Percentiles rank a stretch among this genome's conserved stretches.
These are phyloP conservation scores for Ophiocordyceps unilateralis DNA, from an alignment of 2,329 filamentous ascomycete species.

Conservation along the genomic window DNA sequence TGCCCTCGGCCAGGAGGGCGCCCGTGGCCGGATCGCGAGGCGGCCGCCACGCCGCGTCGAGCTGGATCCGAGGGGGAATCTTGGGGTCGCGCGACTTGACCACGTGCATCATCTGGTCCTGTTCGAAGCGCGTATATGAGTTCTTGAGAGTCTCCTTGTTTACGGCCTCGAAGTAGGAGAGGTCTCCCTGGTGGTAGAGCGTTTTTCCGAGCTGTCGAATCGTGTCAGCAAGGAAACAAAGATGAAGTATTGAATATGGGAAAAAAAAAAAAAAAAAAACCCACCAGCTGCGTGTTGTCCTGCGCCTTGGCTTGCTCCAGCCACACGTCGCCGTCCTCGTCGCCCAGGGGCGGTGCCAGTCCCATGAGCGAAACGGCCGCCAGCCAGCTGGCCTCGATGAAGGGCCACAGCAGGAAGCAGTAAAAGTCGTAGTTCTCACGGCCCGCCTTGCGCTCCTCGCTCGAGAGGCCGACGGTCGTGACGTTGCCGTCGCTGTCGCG, in stretches of 20 bases:
- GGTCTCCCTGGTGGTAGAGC: slow-evolving; percentile 89
- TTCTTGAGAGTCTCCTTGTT: slow-evolving; percentile 98
- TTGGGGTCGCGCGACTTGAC: slow-evolving; percentile 51
- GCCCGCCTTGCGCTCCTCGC: slow-evolving; percentile 58
- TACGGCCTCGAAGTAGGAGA: slow-evolving; percentile 94
- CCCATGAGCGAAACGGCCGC: slow-evolving; percentile 79
- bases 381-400: slow-evolving; percentile 88
- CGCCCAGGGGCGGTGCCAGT: slow-evolving; percentile 50
- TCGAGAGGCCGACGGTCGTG: slow-evolving; percentile 55
- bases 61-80: slow-evolving; percentile 41
- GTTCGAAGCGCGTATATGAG: slow-evolving; percentile 70
- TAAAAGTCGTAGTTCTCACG: slow-evolving; percentile 97
- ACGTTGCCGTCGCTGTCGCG: slow-evolving; percentile 38
- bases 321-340: slow-evolving; percentile 54
- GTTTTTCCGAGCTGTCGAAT: slow-evolving; percentile 66
- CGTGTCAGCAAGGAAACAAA: neutral
- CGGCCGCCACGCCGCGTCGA: slow-evolving; percentile 62
- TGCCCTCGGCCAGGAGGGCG: slow-evolving; percentile 49
- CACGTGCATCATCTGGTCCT: slow-evolving; percentile 74
- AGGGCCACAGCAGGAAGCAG: slow-evolving; percentile 96
- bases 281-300: slow-evolving; percentile 62
- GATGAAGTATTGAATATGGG: neutral
- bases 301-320: slow-evolving; percentile 64
- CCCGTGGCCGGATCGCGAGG: slow-evolving; percentile 43
- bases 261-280: slow-evolving; percentile 9